Conservation (phyloP, 805 yeast species). For the Naumovozyma baii region DNA sequence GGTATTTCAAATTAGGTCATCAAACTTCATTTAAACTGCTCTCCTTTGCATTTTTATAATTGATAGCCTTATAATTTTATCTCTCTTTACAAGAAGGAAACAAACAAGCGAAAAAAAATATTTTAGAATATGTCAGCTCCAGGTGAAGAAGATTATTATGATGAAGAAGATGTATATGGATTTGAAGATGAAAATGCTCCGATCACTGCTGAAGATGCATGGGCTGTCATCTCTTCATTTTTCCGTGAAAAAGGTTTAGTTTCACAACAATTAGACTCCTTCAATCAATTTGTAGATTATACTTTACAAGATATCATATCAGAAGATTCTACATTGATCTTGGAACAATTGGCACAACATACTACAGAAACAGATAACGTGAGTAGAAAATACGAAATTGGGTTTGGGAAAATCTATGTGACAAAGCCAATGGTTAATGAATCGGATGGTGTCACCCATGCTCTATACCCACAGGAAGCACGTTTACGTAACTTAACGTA, state of each 20-base stretch:
- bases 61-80: background rate
- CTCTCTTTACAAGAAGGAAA: conserved; percentile 1
- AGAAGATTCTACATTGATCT: conserved; percentile 87
- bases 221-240: conserved; percentile 95
- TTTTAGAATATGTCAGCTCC: conserved; percentile 1
- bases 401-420: conserved; percentile 94
- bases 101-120: conserved; percentile 4
- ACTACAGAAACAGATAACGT: conserved; percentile 82
- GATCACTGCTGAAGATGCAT: conserved; percentile 96
- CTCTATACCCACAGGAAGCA: conserved; percentile 97
- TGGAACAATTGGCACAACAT: conserved; percentile 98
- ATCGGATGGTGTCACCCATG: conserved; percentile 99
- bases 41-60: background rate
- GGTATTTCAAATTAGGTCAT: background rate
- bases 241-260: conserved; percentile 95
- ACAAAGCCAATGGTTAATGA: conserved; percentile 98
- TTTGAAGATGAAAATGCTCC: conserved; percentile 59
- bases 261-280: conserved; percentile 95
- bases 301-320: conserved; percentile 94
- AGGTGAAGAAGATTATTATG: conserved; percentile 19
- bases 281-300: conserved; percentile 93
- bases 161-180: conserved; percentile 54
- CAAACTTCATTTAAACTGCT: background rate
- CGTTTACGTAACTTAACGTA: conserved; percentile 91
- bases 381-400: conserved; percentile 87